Base-by-base conservation (phyloP, 106 monocot genomes). In the Acanthochlamys bracteata region DNA sequence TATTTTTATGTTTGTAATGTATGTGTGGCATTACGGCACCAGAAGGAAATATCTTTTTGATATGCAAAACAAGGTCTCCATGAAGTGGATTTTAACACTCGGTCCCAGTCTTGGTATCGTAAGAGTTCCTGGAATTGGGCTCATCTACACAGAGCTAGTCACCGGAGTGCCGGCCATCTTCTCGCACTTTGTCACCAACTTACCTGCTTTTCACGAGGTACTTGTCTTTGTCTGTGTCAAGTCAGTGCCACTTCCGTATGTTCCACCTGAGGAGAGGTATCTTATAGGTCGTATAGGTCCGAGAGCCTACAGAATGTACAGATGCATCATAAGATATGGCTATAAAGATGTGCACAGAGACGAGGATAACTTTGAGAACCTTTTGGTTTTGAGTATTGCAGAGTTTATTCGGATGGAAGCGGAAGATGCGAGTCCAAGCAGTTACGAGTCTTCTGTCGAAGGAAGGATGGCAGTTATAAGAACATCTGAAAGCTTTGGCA, bases 401-500 rank as follows among this genome's bases (percentile, higher is more conserved):
- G 69, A 77, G 55, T 81, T 81, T 68, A 81, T 77, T 65, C 53
- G 59, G 56, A 81, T 81, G 76, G 81, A 81, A 56, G 80, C 80
- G 1, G 80, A 75, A 39, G 72, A 80, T 13, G 51, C 63, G 24
- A 49, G 65, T n/a, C 33, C 71, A 4, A 49, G 66, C 6, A 56
- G 39, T 10, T 62, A 64, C 25, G 72, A 72, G 4, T 59, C 63
- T 0, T 71, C 75, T 10, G 42, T 57, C 55, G 80, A 80, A 22
- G 75, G 71, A n/a, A 71, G 72, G 33, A 75, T 80, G 75, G 80
- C 80, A 20, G 76, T 80, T 10, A 72, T 76, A 63, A 51, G 54
- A 25, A 72, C 63, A 9, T 55, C 57, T 22, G 71, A 80, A 20
- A 45, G 57, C 19, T 71, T 25, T 42, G 41, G 49, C 57, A 39